These are phyloP conservation scores for Pisolithus microcarpus DNA, from an alignment of 768 basidiomycete genomes.

Conservation along the genomic window DNA sequence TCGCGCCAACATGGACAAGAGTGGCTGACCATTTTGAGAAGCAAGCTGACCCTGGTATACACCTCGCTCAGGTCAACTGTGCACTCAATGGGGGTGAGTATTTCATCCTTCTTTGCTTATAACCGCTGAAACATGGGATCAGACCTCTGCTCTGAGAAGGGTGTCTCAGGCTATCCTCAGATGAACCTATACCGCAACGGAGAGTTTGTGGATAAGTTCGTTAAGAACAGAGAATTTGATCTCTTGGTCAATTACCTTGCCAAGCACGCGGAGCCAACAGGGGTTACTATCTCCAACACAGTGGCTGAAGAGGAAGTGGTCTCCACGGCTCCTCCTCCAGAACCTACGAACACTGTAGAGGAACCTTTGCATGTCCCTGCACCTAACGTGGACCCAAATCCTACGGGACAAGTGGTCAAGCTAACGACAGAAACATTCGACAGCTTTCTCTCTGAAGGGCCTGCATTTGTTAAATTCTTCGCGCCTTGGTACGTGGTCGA, in stretches of 20 bases:
- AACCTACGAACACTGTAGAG: background rate
- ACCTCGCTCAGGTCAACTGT: constrained; percentile 79
- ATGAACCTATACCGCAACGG: constrained; percentile 70
- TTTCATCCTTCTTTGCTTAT: background rate
- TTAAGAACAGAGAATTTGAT: constrained; percentile 45
- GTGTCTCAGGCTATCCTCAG: constrained; percentile 66
- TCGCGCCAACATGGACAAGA: constrained; percentile 77
- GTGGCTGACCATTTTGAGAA: constrained; percentile 48
- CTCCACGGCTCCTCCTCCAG: background rate
- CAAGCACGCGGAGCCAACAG: constrained; percentile 30
- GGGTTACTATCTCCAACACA: constrained; percentile 4
- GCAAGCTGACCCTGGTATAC: constrained; percentile 35
- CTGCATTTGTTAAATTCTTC: constrained; percentile 72
- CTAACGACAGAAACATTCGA: constrained; percentile 32
- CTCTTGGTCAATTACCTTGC: constrained; percentile 51
- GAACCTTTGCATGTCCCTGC: constrained; percentile 13
- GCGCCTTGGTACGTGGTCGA: constrained; percentile 68
- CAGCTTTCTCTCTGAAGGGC: constrained; percentile 35
- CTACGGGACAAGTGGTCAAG: constrained; percentile 19
- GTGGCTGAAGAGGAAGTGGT: constrained; percentile 5
- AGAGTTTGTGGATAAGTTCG: constrained; percentile 49
- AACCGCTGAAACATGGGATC: background rate
- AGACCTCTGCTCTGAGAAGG: constrained; percentile 79
- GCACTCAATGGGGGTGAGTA: constrained; percentile 65
- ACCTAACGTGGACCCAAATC: constrained; percentile 13